Percentiles rank a stretch among this genome's conserved stretches.
These are phyloP conservation scores for Parastagonospora nodorum DNA, from an alignment of 2,329 filamentous ascomycete genomes.

Conservation along the genomic window DNA sequence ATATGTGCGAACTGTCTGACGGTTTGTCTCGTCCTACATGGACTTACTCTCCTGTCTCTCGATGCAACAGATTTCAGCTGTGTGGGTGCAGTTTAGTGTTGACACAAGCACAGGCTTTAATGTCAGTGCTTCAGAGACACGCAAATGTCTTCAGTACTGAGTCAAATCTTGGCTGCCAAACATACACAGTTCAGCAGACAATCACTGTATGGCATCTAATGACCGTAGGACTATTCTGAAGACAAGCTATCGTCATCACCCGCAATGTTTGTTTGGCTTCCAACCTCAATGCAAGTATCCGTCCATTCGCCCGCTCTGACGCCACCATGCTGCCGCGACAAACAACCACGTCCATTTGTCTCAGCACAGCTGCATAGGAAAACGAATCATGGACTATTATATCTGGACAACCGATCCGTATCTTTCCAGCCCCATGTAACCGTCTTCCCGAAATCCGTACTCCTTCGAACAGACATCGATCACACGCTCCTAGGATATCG, in stretches of 20 bases:
- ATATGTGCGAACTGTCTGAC: too few relatives aligned
- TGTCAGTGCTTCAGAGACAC: not conserved
- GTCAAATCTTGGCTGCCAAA: not conserved
- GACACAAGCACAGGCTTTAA: too few relatives aligned
- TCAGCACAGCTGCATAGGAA: conserved; percentile 26
- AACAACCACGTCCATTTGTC: conserved; percentile 19
- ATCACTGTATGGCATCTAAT: too few relatives aligned
- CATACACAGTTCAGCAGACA: too few relatives aligned
- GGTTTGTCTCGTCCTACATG: too few relatives aligned
- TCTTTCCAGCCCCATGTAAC: conserved; percentile 27
- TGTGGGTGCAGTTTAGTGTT: too few relatives aligned
- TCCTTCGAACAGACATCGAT: conserved; percentile 4
- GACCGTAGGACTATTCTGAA: too few relatives aligned
- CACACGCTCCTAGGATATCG: conserved; percentile 3
- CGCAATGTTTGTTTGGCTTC: not conserved
- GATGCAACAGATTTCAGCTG: too few relatives aligned
- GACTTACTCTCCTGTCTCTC: too few relatives aligned
- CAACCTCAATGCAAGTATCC: not conserved
- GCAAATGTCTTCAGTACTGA: not conserved
- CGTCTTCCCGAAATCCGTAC: conserved; percentile 6
- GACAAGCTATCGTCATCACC: too few relatives aligned
- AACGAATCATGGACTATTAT: conserved; percentile 28
- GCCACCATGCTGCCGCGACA: conserved; percentile 9
- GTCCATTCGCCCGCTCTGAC: conserved; percentile 6
- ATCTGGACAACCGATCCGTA: conserved; percentile 22